Base-by-base conservation (phyloP, 768 basidiomycete genomes). In the Lentinula aciculospora region DNA sequence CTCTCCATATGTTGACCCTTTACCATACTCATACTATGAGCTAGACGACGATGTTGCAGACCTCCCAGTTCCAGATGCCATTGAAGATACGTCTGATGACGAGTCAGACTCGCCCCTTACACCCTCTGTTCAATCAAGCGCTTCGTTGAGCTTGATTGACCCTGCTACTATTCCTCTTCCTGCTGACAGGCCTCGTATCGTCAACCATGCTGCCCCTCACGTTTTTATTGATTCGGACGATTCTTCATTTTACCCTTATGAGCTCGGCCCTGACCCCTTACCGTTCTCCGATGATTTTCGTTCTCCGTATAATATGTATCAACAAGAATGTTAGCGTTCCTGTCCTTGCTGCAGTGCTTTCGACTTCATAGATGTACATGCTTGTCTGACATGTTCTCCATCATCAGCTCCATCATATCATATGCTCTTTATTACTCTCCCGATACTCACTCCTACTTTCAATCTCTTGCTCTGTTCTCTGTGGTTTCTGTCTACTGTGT, bases 1-100 rank as follows among this genome's bases (percentile, higher is more conserved):
- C n/a, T 58, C 62, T 36, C 62, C 72, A 23, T 76, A 76, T 73
- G 74, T 80, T 67, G 79, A 82, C 66, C 77, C 86, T 46, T 76
- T 87, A 45, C 84, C 89, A 56, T 87, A 85, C 63, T 80, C 89
- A 56, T 87, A 85, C 63, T 80, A 78, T 66, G 76, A 83, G 59
- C 67, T 69, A 64, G 62, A 72, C 61, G 82, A 86, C 71, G 84
- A 88, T 71, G 65, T 81, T 62, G 87, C 87, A 64, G 86, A 86
- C 65, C 76, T 84, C 31, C 74, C 86, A 28, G 81, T 90, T 42
- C 89, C 88, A 44, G 89, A 91, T 66, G 84, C 88, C 40, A 88
- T 91, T 77, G 89, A 91, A 69, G 89, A 92, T 70, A 82, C 80
- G 36, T 92, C 89, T 45, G 90, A 92, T 72, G 89, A 92, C 73